Percentiles rank a stretch among this genome's conserved stretches.
Evolutionary conservation across 202 grass and related monocot species (phyloP).

Genomic region (Hordeum pubiflorum): DNA sequence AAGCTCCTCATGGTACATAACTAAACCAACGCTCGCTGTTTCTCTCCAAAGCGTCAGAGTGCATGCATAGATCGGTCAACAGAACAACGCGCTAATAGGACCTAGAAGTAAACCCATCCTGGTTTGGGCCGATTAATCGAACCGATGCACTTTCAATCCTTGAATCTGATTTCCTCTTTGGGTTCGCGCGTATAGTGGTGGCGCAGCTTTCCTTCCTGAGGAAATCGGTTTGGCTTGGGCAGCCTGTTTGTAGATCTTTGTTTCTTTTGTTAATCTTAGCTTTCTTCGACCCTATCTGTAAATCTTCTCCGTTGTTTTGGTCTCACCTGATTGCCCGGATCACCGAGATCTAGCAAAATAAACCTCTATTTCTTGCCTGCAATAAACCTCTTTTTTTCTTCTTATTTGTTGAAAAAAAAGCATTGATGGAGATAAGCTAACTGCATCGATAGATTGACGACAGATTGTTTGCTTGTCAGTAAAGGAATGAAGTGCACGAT

Average conservation of each 20-base stretch:
- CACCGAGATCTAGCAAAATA: neutral
- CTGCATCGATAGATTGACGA: neutral
- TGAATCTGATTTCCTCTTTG: neutral
- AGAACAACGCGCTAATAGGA: neutral
- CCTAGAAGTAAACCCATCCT: neutral
- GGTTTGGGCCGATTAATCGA: neutral
- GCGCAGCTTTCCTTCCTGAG: neutral
- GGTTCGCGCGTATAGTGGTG: neutral
- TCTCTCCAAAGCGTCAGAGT: neutral
- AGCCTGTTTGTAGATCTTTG: neutral
- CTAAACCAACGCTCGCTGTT: neutral
- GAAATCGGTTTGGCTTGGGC: neutral
- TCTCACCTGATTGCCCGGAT: neutral
- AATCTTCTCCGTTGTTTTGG: neutral
- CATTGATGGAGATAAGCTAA: neutral
- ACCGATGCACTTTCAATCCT: neutral
- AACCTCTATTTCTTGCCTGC: neutral
- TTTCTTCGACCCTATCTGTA: neutral
- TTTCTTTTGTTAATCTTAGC: neutral
- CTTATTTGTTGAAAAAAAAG: neutral
- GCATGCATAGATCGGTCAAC: neutral
- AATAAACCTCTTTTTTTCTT: neutral
- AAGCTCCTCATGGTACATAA: conserved; percentile 43
- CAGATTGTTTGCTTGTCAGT: neutral
- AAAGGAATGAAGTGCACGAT: too few relatives aligned